A percentile compares a stretch with the other conserved stretches of the same genome.
Conservation (phyloP, 257 asterid species). For the Solanum peruvianum region DNA sequence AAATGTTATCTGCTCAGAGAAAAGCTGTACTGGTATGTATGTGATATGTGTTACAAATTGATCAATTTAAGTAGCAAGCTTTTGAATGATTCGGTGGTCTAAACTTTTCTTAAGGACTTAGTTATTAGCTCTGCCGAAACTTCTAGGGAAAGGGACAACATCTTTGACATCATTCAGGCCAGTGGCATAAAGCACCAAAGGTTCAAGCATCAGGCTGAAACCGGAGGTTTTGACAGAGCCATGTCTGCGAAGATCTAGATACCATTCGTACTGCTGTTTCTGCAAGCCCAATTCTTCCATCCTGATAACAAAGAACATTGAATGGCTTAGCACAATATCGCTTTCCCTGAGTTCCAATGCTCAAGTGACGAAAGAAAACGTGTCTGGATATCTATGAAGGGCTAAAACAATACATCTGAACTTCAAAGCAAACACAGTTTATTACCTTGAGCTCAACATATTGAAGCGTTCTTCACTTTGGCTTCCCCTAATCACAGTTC, state of each 20-base stretch:
- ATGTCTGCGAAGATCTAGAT: conserved; percentile 63
- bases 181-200: conserved; percentile 61
- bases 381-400: neutral
- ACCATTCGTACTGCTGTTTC: conserved; percentile 69
- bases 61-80: neutral
- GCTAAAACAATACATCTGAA: neutral
- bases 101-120: conserved; percentile 6
- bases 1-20: neutral
- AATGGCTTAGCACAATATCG: neutral
- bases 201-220: conserved; percentile 52
- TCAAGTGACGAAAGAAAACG: neutral
- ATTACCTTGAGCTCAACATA: conserved; percentile 46
- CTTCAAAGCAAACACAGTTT: neutral
- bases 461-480: conserved; percentile 71
- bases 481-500: conserved; percentile 68
- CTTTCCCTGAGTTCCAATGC: neutral
- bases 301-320: conserved; percentile 17
- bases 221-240: conserved; percentile 62
- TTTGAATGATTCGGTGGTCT: neutral
- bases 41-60: neutral
- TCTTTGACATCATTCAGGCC: conserved; percentile 84
- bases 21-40: neutral
- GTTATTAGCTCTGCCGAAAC: conserved; percentile 45
- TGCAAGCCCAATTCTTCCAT: conserved; percentile 48
- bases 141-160: conserved; percentile 76